Evolutionary conservation across 805 yeast species (phyloP), one percentile per base, ranked within the genome.

Genomic region (Soucietia sequanensis): DNA sequence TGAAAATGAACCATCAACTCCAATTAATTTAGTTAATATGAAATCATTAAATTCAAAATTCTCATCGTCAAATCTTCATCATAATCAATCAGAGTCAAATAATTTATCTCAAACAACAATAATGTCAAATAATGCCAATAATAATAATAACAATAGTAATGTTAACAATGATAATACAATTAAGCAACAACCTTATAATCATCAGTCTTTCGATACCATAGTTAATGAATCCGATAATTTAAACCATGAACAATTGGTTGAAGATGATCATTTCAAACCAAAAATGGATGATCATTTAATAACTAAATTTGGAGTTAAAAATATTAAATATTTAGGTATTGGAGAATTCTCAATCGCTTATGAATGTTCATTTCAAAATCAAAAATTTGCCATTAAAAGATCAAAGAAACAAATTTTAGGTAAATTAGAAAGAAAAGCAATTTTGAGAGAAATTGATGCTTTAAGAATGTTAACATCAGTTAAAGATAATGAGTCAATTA

Each of bases 301-400:
- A 18, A 58, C 65, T 23, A 66, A 70, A 46, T 80, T 79, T 57
- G 82, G 81, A 2, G 44, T 48, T 42, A 50, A 55, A 15, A 80
- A 82, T 42, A 90, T 91, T 28, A 70, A 72, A 28, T 62, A 81
- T 29, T 65, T 91, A 15, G 96, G 96, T 2, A 68, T 75, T 23
- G 98, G 99, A 16, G 95, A 88, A 58, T 93, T 93, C 52, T 88
- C 96, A 2, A 69, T 78, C 15, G 99, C 95, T 12, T 93, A 80
- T 58, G 84, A 84, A 42, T 91, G 91, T 27, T 70, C 78, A 11
- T 84, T 80, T 50, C 80, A 80, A 41, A 69, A 72, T 34, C 72
- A 75, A 31, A 80, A 76, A 49, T 88, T 80, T 58, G 98, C 98
- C 0, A 93, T 93, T 34, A 93, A 93, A 60, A 72, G 95, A 39